Conservation (phyloP, 139 green algal species). For the Desmodesmus armatus region DNA sequence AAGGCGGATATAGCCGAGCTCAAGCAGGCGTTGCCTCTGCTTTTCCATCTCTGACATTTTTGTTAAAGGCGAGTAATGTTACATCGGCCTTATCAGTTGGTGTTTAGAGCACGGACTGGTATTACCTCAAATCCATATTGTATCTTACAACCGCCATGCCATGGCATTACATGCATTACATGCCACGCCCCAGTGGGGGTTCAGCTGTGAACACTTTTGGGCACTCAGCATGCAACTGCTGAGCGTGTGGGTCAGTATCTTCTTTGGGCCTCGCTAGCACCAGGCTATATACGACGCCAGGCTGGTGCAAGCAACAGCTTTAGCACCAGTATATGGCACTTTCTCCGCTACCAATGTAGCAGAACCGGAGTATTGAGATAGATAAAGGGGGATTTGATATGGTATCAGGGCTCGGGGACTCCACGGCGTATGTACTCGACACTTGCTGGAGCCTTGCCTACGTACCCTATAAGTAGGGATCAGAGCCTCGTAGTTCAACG, state of each 20-base stretch:
- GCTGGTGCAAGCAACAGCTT: no score
- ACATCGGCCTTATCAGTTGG: conserved; percentile 46
- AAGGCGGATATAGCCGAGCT: conserved; percentile 63
- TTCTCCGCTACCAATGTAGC: no score
- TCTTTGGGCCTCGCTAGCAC: not conserved
- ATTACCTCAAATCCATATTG: conserved; percentile 42
- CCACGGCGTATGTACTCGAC: no score
- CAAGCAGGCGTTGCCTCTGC: conserved; percentile 63
- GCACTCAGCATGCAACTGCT: not conserved
- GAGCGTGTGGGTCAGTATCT: not conserved
- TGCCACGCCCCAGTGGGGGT: no score
- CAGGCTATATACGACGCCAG: not conserved
- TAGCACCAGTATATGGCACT: conserved; percentile 3
- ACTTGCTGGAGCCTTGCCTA: no score
- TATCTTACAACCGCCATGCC: conserved; percentile 1
- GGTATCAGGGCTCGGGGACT: no score
- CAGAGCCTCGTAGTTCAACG: no score
- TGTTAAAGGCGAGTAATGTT: conserved; percentile 51
- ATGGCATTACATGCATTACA: no score
- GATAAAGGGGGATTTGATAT: no score
- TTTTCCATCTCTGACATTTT: conserved; percentile 62
- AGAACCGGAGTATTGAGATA: no score
- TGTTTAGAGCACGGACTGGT: conserved; percentile 29
- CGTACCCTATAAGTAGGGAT: no score
- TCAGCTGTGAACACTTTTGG: conserved; percentile 27